Evolutionary conservation across 768 basidiomycete genomes (phyloP).

Genomic region (Tylopilus vinaceipallidus): DNA sequence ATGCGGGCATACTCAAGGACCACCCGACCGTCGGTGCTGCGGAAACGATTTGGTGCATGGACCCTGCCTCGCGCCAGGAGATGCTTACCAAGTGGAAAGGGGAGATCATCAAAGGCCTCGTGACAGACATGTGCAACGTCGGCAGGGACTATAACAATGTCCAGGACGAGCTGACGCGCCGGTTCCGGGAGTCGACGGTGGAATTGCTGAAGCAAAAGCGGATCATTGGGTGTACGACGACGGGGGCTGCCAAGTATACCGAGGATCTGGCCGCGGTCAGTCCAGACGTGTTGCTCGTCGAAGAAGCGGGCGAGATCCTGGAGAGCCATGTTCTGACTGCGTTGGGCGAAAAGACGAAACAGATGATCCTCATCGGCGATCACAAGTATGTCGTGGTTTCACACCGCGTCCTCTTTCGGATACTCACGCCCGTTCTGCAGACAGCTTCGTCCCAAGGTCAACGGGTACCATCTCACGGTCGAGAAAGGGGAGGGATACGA

Average conservation of each 20-base stretch:
- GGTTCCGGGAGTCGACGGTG: slow-evolving; percentile 35
- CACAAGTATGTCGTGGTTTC: slow-evolving; percentile 49
- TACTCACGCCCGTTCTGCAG: slow-evolving; percentile 32
- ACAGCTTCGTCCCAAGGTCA: slow-evolving; percentile 73
- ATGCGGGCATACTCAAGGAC: slow-evolving; percentile 43
- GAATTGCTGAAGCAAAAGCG: slow-evolving; percentile 44
- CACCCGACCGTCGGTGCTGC: slow-evolving; percentile 25
- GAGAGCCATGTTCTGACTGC: slow-evolving; percentile 68
- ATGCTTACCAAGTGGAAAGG: slow-evolving; percentile 36
- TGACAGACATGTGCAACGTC: slow-evolving; percentile 33
- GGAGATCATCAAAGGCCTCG: slow-evolving; percentile 34
- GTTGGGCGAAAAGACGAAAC: slow-evolving; percentile 44
- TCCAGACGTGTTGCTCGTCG: slow-evolving; percentile 59
- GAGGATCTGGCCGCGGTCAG: slow-evolving; percentile 43
- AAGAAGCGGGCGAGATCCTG: slow-evolving; percentile 74
- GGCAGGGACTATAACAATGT: slow-evolving; percentile 41
- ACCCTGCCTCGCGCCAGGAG: slow-evolving; percentile 24
- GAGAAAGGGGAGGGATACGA: slow-evolving; percentile 72
- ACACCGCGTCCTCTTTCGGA: neutral
- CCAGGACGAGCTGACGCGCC: slow-evolving; percentile 36
- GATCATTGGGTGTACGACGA: slow-evolving; percentile 70
- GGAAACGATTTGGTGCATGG: slow-evolving; percentile 39
- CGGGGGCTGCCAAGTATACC: slow-evolving; percentile 63
- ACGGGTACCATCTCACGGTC: slow-evolving; percentile 60
- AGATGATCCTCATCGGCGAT: slow-evolving; percentile 69